Evolutionary conservation across 2,329 filamentous ascomycete genomes (phyloP), one percentile per base, ranked within the genome.

Genomic region (Chalaropsis ovoidea): DNA sequence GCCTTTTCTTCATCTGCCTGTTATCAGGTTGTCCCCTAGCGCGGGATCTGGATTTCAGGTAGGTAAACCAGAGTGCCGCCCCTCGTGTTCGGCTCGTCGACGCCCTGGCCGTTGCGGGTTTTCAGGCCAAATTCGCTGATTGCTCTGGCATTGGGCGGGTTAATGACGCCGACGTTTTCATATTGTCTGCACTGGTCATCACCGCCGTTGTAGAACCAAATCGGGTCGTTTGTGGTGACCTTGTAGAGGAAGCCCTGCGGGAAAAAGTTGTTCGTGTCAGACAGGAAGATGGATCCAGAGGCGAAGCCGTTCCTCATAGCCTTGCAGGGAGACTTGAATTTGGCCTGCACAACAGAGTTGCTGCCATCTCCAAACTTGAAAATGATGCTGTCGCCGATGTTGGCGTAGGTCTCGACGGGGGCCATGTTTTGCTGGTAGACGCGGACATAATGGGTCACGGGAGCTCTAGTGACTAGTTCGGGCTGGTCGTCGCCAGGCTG

Each of bases 121-220:
- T 60, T 27, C 17, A 35, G 11, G 17, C 10, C 7, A n/a, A 35
- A 22, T 10, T 17, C 22, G 22, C n/a, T 19, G 45, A 10, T 19
- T 10, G 5, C 1, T 6, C 43, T 0, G n/a, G n/a, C 5, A 17
- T 17, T 65, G 22, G 76, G 76, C 5, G 75, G 69, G 41, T 62
- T 62, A 6, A 62, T 17, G 8, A 45, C 35, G 6, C 60, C 60
- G 11, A 62, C 60, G n/a, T 75, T 5, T 10, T 22, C 35, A 19
- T 47, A 68, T 71, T 69, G 1, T 71, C 75, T 62, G 73, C 72
- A 62, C 39, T 24, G 5, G 41, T 2, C 11, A 11, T 11, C 7
- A 17, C 43, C 24, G 39, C 5, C n/a, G 11, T 62, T 47, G 60
- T 47, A 62, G 17, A 62, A 62, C 39, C 43, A 45, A 1, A 43